Evolutionary conservation across 179 eudicot genomes (phyloP), one percentile per base, ranked within the genome.

Genomic region (Patellifolia procumbens): DNA sequence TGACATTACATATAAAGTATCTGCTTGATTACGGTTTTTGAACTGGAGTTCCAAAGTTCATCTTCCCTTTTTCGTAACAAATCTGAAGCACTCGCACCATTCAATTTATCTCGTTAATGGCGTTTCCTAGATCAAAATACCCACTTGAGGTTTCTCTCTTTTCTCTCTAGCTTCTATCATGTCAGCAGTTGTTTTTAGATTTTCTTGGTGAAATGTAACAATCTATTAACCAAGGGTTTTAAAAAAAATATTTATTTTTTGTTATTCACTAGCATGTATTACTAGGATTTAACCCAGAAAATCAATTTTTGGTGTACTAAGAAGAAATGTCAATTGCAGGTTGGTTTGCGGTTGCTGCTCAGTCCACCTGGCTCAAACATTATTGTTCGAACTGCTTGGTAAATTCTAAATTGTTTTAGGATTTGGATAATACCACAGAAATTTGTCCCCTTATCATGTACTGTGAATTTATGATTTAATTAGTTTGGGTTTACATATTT

Each of bases 321-420:
- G n/a, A n/a, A n/a, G n/a, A n/a, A n/a, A n/a, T n/a, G n/a, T 3
- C 0, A 9, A 9, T 58, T 85, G 86, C 86, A 92, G 97, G 91
- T 80, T 56, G 97, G 98, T 74, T 79, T 94, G 84, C 86, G 85
- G 42, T 82, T 94, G 86, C 97, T 94, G 76, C 91, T 94, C 9
- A 81, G 79, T 48, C 97, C 98, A 3, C 84, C 89, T 80, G 85
- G 90, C 69, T 91, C 98, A n/a, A 94, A 94, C 67, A 53, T 92
- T 73, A 89, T 94, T 58, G 73, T 91, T 74, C 91, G 94, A 66
- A 91, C 97, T 45, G 98, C 97, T 35, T 87, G 98, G 98, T 94
- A 81, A 77, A 86, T 64, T 79, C 72, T 63, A 6, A 22, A 19
- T 11, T 28, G 20, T 37, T 45, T 31, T 11, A 13, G 29, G 62